Base-by-base conservation (phyloP, 1,284 basidiomycete species). In the Rhodotorula sp. region DNA sequence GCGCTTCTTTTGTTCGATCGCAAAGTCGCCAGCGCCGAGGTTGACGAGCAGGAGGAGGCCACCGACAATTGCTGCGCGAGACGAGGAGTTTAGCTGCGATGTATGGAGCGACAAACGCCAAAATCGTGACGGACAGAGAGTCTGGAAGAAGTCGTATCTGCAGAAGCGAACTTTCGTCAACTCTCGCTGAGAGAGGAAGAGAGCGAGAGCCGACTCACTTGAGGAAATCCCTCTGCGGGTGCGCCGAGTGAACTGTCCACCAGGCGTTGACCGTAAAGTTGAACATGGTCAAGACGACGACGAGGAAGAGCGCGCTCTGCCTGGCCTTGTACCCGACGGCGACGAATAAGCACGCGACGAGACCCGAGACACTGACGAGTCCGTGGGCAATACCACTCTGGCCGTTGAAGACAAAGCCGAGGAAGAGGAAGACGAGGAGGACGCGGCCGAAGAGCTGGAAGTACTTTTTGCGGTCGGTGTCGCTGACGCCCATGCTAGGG, bases 211-310 rank as follows among this genome's bases (percentile, higher is more conserved):
- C 30, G 31, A 77, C 86, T 71, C 81, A 90, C 88, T 96, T 96
- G 79, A 99, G 86, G 87, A 99, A 99, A 80, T 99, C 96, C 67
- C 95, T 87, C 79, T 94, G 91, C 69, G 94, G 95, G 82, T 99
- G 95, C 59, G 87, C 87, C 59, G 88, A 86, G 81, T 94, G 89
- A n/a, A 98, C 88, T 75, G 87, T 89, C 96, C 95, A 99, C 89
- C 92, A 99, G 83, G 97, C 97, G 86, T 99, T 99, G 82, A 93
- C 92, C 77, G 95, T 90, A 47, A 98, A 90, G 81, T 99, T 99
- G 88, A 99, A 96, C 73, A 92, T 81, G 79, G 89, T 92, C 76
- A 99, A 83, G 10, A 95, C 86, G 75, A 96, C 81, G 70, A 98
- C 94, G 69, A 99, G 86, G 88, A 99, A 98, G n/a, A 88, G 87